A percentile compares a stretch with the other conserved stretches of the same genome.
These are phyloP conservation scores for Starmerella sp. DNA, from an alignment of 805 yeast species.

Conservation along the genomic window DNA sequence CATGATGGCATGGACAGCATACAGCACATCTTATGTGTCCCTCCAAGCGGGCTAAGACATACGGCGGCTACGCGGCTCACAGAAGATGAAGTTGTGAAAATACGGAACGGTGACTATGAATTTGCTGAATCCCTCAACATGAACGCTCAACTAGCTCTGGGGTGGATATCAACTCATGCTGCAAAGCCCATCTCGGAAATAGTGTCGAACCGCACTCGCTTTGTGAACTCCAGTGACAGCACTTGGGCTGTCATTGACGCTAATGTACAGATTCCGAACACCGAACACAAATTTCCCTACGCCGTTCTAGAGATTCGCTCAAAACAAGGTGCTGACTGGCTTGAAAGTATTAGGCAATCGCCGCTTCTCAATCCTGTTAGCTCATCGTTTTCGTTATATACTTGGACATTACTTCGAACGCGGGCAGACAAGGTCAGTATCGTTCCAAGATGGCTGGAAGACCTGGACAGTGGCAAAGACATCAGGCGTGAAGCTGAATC, in stretches of 20 bases:
- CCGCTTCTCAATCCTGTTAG: constrained; percentile 41
- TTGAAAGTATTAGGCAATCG: constrained; percentile 35
- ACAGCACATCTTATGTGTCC: constrained; percentile 26
- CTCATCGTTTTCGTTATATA: constrained; percentile 29
- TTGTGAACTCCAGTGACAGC: constrained; percentile 1
- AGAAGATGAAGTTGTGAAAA: constrained; percentile 7
- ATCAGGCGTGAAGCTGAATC: constrained; percentile 38
- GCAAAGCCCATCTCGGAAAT: constrained; percentile 5
- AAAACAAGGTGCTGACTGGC: constrained; percentile 28
- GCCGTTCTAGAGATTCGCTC: constrained; percentile 41
- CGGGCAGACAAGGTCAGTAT: constrained; percentile 27
- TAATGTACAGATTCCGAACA: constrained; percentile 13
- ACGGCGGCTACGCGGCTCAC: constrained; percentile 19
- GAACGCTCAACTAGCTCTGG: constrained; percentile 28
- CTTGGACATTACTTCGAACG: constrained; percentile 29
- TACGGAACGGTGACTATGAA: not conserved
- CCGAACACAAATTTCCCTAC: constrained; percentile 34
- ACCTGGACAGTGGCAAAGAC: constrained; percentile 30
- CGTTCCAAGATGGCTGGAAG: constrained; percentile 34
- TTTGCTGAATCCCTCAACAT: constrained; percentile 1
- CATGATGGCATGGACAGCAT: constrained; percentile 5
- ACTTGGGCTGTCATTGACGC: constrained; percentile 33
- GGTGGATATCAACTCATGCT: constrained; percentile 26
- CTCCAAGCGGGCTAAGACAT: constrained; percentile 32
- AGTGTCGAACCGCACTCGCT: constrained; percentile 23